Evolutionary conservation across 2,329 filamentous ascomycete species (phyloP).

Genomic region (Curvularia eragrostidis): DNA sequence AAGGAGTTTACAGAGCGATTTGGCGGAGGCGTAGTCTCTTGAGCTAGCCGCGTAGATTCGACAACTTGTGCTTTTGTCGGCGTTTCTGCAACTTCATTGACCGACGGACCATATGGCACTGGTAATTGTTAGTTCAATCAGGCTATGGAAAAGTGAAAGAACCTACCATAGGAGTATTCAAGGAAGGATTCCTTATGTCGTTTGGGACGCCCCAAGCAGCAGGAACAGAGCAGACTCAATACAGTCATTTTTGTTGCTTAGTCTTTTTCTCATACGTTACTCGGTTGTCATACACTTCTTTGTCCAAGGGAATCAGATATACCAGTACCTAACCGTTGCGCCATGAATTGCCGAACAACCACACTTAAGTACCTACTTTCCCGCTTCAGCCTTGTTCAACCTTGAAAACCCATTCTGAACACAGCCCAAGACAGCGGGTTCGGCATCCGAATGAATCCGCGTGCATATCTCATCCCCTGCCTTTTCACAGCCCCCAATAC

Average conservation of each 20-base stretch:
- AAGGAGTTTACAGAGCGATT: not conserved
- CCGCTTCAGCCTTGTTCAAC: not conserved
- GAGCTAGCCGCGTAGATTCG: not conserved
- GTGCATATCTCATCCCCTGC: not conserved
- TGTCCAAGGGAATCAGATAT: not conserved
- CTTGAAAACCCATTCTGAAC: not conserved
- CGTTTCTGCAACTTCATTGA: not conserved
- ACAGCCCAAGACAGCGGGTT: not conserved
- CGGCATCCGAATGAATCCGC: not conserved
- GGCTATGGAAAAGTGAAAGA: not conserved
- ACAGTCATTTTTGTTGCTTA: not conserved
- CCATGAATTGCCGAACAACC: not conserved
- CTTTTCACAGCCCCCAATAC: not conserved
- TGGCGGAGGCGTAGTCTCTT: conserved; percentile 5
- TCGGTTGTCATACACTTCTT: not conserved
- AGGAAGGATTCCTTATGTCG: not conserved
- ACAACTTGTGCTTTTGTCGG: not conserved
- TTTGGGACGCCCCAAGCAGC: not conserved
- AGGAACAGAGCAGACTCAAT: not conserved
- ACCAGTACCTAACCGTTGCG: not conserved
- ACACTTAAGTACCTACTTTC: not conserved
- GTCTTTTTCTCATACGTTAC: not conserved
- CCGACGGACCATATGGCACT: not conserved
- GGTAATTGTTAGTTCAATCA: not conserved
- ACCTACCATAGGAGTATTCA: not conserved